Conservation (phyloP, 768 basidiomycete species). For the Tricholoma furcatifolium region DNA sequence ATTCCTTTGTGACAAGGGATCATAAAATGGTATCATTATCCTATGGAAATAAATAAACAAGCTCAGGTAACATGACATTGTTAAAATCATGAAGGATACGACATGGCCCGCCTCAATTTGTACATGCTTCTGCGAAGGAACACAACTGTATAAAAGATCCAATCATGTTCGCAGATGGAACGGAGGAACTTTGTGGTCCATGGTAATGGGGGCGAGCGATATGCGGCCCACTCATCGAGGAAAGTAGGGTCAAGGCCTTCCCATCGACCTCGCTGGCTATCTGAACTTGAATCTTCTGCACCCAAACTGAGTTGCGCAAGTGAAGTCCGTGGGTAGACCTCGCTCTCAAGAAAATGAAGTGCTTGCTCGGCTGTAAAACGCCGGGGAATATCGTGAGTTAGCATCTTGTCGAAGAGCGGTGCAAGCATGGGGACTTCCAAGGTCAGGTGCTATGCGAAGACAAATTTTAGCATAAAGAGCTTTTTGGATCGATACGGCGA, state of each 20-base stretch:
- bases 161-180: not conserved
- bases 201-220: conserved; percentile 12
- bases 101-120: not conserved
- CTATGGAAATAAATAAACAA: not conserved
- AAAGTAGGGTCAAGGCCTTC: conserved; percentile 10
- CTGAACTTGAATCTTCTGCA: not conserved
- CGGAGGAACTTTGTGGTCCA: not conserved
- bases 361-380: conserved; percentile 10
- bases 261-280: not conserved
- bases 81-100: not conserved
- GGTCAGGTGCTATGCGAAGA: not conserved
- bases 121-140: not conserved
- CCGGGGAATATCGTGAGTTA: conserved; percentile 1
- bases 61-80: not conserved
- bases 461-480: not conserved
- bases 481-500: not conserved
- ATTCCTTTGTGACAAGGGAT: too few species aligned
- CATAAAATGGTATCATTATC: too few species aligned
- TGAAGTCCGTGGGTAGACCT: not conserved
- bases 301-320: not conserved
- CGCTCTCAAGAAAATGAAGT: conserved; percentile 8
- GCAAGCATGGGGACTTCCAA: conserved; percentile 8
- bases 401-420: conserved; percentile 11
- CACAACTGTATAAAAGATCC: not conserved
- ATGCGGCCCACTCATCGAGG: conserved; percentile 15